phyloP scores from a whole-genome alignment of 2,329 filamentous ascomycete genomes.

The Emergomyces africanus region DNA sequence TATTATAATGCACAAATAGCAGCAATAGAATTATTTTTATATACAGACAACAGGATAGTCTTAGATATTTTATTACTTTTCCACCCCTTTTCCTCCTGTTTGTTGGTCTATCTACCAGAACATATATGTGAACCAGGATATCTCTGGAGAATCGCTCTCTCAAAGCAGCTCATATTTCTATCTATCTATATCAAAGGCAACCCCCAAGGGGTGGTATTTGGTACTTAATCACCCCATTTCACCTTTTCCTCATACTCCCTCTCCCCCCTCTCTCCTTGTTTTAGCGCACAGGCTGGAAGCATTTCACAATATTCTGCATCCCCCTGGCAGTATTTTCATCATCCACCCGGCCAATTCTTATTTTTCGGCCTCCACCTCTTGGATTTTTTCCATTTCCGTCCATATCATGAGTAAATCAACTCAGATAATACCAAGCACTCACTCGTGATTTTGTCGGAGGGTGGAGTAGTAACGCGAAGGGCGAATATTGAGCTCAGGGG shows the following conservation, averaged over 20 bases:
- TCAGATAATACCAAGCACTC: background rate
- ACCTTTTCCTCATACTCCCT: background rate
- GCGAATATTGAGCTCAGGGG: background rate
- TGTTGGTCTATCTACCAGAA: background rate
- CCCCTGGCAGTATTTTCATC: conserved; percentile 10
- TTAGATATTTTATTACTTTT: background rate
- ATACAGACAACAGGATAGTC: background rate
- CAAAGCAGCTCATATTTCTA: background rate
- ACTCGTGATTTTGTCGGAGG: background rate
- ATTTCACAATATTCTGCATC: conserved; percentile 43
- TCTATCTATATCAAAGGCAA: background rate
- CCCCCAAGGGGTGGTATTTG: background rate
- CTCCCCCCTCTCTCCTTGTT: background rate
- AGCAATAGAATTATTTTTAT: background rate
- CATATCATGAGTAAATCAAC: background rate
- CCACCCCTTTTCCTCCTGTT: background rate
- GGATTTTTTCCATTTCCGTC: background rate
- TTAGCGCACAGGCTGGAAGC: conserved; percentile 17
- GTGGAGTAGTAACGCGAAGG: background rate
- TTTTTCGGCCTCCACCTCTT: conserved; percentile 2
- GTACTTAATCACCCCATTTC: background rate
- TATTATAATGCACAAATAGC: background rate
- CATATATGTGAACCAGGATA: background rate
- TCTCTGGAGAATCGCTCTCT: background rate
- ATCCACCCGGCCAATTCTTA: conserved; percentile 3